phyloP scores from a whole-genome alignment of 805 yeast species.

The Peterozyma toletana region DNA sequence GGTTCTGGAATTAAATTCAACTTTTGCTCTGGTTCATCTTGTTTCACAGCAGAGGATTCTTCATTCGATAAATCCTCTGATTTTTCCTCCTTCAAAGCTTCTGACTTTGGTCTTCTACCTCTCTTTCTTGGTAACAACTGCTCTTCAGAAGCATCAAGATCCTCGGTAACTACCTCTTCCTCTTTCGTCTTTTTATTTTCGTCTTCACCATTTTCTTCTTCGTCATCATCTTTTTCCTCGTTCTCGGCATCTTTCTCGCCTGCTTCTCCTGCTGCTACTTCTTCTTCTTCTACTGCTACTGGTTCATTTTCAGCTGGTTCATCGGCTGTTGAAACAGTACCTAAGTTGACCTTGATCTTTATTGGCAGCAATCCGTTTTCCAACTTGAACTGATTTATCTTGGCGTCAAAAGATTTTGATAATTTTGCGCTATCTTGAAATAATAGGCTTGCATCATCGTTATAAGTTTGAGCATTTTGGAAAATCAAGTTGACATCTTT shows the following conservation, averaged over 20 bases:
- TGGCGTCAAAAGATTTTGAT: slow-evolving; percentile 39
- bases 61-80: slow-evolving; percentile 9
- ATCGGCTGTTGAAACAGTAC: no score
- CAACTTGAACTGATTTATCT: slow-evolving; percentile 22
- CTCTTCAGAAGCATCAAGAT: slow-evolving; percentile 3
- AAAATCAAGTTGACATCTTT: slow-evolving; percentile 59
- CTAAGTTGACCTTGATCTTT: no score
- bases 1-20: background rate
- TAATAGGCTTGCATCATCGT: slow-evolving; percentile 65
- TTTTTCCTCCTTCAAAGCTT: slow-evolving; percentile 1
- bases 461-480: slow-evolving; percentile 71
- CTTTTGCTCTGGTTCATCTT: background rate
- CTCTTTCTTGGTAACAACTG: slow-evolving; percentile 7
- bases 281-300: slow-evolving; percentile 1
- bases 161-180: slow-evolving; percentile 2
- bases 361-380: background rate
- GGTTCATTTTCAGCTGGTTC: no score
- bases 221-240: slow-evolving; percentile 5
- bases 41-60: background rate
- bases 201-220: background rate
- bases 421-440: slow-evolving; percentile 65
- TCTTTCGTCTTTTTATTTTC: slow-evolving; percentile 8
- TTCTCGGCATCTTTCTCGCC: slow-evolving; percentile 17
- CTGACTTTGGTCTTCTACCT: background rate
- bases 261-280: slow-evolving; percentile 11